phyloP scores from a whole-genome alignment of 768 basidiomycete species.

The Asterophora lycoperdoides region DNA sequence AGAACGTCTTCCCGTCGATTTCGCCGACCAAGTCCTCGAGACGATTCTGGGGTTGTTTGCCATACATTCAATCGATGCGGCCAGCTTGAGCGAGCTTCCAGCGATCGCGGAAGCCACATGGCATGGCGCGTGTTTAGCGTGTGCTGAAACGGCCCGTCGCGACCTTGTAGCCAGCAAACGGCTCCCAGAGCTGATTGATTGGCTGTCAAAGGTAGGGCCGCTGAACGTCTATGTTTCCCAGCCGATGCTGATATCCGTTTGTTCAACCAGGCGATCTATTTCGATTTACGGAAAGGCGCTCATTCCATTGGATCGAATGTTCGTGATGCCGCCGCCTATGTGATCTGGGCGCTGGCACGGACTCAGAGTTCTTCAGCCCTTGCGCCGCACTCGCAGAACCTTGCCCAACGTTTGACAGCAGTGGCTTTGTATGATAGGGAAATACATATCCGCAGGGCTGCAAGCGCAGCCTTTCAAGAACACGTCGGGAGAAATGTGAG shows the following conservation, averaged over 20 bases:
- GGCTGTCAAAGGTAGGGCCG: conserved; percentile 69
- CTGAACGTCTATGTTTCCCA: conserved; percentile 1
- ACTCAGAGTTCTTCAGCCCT: conserved; percentile 59
- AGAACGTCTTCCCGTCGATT: conserved; percentile 71
- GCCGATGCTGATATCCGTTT: neutral
- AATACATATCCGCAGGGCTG: conserved; percentile 89
- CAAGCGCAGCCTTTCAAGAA: conserved; percentile 97
- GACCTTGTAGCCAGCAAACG: conserved; percentile 59
- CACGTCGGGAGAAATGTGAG: conserved; percentile 90
- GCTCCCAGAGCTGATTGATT: conserved; percentile 63
- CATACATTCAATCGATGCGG: conserved; percentile 64
- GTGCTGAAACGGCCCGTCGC: conserved; percentile 88
- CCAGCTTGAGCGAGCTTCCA: conserved; percentile 65
- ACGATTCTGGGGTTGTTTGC: conserved; percentile 73
- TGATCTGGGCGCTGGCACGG: conserved; percentile 91
- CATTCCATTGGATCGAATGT: conserved; percentile 95
- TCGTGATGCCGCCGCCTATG: conserved; percentile 92
- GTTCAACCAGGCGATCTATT: conserved; percentile 70
- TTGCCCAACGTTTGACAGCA: conserved; percentile 70
- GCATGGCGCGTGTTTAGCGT: conserved; percentile 92
- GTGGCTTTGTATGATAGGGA: conserved; percentile 91
- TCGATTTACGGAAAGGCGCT: conserved; percentile 87
- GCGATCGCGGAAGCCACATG: conserved; percentile 82
- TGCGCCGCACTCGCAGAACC: conserved; percentile 52
- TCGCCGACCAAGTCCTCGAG: conserved; percentile 77